Percentiles rank a stretch among this genome's conserved stretches.
Conservation (phyloP, 208 protist species). For the Crithidia fasciculata region DNA sequence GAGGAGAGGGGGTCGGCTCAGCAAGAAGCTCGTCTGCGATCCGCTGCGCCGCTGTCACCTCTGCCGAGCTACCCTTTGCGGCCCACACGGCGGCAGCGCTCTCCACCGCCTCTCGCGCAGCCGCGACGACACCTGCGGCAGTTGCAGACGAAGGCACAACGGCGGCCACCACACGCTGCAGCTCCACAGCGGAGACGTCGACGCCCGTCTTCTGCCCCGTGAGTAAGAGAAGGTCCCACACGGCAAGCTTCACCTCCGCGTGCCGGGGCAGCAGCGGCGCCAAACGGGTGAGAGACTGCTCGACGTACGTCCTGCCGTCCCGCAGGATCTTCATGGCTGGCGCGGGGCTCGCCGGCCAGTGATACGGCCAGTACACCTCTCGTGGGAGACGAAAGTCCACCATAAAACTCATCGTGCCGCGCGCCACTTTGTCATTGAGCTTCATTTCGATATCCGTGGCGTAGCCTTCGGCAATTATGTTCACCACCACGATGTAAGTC, state of each 20-base stretch:
- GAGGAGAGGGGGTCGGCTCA: background rate
- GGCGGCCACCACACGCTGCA: slow-evolving; percentile 11
- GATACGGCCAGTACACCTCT: slow-evolving; percentile 24
- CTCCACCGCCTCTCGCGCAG: slow-evolving; percentile 30
- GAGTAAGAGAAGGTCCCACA: slow-evolving; percentile 28
- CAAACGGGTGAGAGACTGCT: slow-evolving; percentile 2
- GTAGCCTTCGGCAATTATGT: slow-evolving; percentile 23
- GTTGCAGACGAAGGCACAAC: background rate
- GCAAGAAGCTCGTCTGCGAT: slow-evolving; percentile 2
- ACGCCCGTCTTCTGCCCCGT: background rate
- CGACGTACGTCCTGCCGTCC: slow-evolving; percentile 27
- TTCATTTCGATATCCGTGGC: slow-evolving; percentile 13
- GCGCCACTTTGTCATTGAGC: no score
- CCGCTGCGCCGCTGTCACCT: slow-evolving; percentile 14
- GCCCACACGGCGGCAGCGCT: slow-evolving; percentile 25
- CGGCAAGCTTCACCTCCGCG: slow-evolving; percentile 14
- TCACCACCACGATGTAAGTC: slow-evolving; percentile 31
- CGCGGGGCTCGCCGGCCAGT: slow-evolving; percentile 20
- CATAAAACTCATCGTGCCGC: background rate
- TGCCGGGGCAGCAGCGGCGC: slow-evolving; percentile 15
- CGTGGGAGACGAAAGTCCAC: background rate
- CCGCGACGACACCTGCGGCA: background rate
- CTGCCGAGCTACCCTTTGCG: slow-evolving; percentile 14
- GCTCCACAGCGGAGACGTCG: background rate
- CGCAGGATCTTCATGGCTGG: slow-evolving; percentile 24